A percentile compares a stretch with the other conserved stretches of the same genome.
These are phyloP conservation scores for Aureobasidium sp. DNA, from an alignment of 2,329 filamentous ascomycete species.

Conservation along the genomic window DNA sequence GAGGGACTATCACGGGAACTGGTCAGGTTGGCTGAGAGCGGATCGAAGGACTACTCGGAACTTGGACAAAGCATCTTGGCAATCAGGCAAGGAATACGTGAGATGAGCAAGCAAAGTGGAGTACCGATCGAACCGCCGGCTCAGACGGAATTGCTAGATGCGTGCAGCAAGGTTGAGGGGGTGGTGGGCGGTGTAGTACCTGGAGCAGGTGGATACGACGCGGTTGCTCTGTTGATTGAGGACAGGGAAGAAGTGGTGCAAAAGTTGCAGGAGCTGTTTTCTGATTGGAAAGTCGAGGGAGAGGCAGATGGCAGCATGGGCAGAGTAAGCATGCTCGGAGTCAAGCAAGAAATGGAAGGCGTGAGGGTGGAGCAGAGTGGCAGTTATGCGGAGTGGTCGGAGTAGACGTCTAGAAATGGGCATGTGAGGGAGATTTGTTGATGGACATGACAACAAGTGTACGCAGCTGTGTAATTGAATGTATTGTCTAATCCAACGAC, in stretches of 20 bases:
- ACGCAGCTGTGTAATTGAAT: conserved; percentile 1
- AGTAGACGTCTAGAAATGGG: conserved; percentile 2
- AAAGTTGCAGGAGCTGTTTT: conserved; percentile 56
- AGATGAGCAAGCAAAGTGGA: conserved; percentile 65
- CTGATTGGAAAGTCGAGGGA: conserved; percentile 51
- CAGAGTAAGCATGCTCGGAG: conserved; percentile 60
- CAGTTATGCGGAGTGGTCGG: conserved; percentile 37
- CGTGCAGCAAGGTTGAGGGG: conserved; percentile 61
- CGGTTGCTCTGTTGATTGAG: conserved; percentile 69
- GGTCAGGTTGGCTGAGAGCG: conserved; percentile 42
- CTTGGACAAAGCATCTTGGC: conserved; percentile 46
- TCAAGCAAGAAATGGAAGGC: conserved; percentile 68
- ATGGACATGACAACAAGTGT: not conserved
- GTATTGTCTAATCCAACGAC: no score
- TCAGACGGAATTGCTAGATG: conserved; percentile 80
- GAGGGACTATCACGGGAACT: conserved; percentile 62
- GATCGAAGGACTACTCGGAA: conserved; percentile 47
- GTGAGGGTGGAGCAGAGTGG: conserved; percentile 36
- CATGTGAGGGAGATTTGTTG: not conserved
- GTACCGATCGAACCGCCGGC: conserved; percentile 85
- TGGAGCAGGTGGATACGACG: conserved; percentile 90
- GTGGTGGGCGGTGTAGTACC: conserved; percentile 90
- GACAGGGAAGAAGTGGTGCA: conserved; percentile 61
- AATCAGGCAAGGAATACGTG: conserved; percentile 57
- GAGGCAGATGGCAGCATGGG: conserved; percentile 34